Percentiles rank a stretch among this genome's conserved stretches.
These are phyloP conservation scores for Aspergillus sp. DNA, from an alignment of 2,329 filamentous ascomycete species.

Conservation along the genomic window DNA sequence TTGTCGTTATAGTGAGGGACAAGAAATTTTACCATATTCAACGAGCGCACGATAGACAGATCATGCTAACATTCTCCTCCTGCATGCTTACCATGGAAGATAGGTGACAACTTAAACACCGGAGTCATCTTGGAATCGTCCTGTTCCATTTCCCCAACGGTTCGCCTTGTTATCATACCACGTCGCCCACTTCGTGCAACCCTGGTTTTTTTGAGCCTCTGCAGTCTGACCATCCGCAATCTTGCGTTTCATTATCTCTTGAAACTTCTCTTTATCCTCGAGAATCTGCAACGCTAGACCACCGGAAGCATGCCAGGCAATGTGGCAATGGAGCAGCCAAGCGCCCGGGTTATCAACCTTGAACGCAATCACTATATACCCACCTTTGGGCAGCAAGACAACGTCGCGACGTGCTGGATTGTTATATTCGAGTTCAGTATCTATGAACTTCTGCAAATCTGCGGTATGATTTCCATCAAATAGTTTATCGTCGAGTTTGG, in stretches of 20 bases:
- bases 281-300: constrained; percentile 8
- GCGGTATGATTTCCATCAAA: not conserved
- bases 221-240: too few relatives aligned
- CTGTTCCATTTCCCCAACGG: too few relatives aligned
- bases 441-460: not conserved
- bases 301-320: not conserved
- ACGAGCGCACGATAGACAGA: too few relatives aligned
- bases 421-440: not conserved
- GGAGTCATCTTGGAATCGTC: not conserved
- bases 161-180: not conserved
- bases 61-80: too few relatives aligned
- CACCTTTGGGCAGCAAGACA: not conserved
- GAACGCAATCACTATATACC: constrained; percentile 9
- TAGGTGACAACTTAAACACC: too few relatives aligned
- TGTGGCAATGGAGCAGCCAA: constrained; percentile 14
- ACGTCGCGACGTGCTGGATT: constrained; percentile 12
- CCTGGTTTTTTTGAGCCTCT: not conserved
- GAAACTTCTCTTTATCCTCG: not conserved
- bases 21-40: too few relatives aligned
- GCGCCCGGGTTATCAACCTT: constrained; percentile 8
- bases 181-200: not conserved
- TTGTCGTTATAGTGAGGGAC: too few relatives aligned
- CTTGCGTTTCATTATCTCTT: not conserved
- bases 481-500: not conserved
- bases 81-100: too few relatives aligned